A percentile compares a stretch with the other conserved stretches of the same genome.
phyloP scores from a whole-genome alignment of 2,329 filamentous ascomycete genomes.

The Pyrenophora seminiperda region DNA sequence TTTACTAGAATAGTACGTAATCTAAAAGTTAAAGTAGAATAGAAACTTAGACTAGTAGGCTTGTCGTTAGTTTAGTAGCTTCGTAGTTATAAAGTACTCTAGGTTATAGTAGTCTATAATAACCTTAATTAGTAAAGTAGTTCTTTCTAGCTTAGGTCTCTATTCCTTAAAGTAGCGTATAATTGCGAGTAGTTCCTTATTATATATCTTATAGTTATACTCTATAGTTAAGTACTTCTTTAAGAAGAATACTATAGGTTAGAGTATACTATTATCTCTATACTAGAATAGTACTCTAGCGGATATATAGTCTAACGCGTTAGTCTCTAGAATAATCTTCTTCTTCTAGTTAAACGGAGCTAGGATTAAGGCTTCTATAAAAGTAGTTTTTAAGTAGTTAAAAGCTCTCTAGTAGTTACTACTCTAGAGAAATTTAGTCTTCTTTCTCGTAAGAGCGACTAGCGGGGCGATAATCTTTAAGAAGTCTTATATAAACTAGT shows the following conservation, averaged over 20 bases:
- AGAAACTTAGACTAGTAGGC: conserved; percentile 23
- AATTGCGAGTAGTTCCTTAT: conserved; percentile 48
- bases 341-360: not conserved
- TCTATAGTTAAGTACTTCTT: conserved; percentile 28
- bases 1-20: not conserved
- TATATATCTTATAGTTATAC: conserved; percentile 44
- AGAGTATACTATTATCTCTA: conserved; percentile 3
- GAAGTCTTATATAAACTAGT: not conserved
- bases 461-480: not conserved
- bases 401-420: not conserved
- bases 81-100: conserved; percentile 34
- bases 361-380: not conserved
- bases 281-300: conserved; percentile 14
- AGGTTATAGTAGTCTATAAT: conserved; percentile 39
- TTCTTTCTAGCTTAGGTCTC: conserved; percentile 7
- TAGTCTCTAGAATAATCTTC: conserved; percentile 1
- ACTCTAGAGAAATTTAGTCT: too few relatives aligned
- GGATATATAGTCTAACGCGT: conserved; percentile 8
- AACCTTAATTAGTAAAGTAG: conserved; percentile 29
- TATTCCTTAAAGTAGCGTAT: conserved; percentile 34
- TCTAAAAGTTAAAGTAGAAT: conserved; percentile 1
- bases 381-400: not conserved
- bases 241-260: conserved; percentile 29
- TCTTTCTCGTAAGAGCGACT: not conserved
- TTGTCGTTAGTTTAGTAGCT: conserved; percentile 32